Percentiles rank a stretch among this genome's conserved stretches.
phyloP scores from a whole-genome alignment of 2,329 filamentous ascomycete species.

The Zasmidium angulare region DNA sequence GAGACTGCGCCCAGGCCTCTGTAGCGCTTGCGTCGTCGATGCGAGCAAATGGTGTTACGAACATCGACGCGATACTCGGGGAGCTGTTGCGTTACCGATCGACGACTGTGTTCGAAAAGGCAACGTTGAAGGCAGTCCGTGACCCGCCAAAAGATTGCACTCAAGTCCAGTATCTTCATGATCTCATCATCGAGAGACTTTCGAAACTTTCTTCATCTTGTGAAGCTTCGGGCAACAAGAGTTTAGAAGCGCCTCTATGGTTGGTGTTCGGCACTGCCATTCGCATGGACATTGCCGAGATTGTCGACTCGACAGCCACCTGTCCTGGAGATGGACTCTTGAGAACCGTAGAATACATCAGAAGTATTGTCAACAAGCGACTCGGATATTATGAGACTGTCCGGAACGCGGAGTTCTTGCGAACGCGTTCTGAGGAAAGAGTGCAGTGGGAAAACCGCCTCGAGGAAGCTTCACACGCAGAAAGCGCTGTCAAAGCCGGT shows the following conservation, averaged over 20 bases:
- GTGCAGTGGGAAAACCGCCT: background rate
- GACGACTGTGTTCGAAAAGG: background rate
- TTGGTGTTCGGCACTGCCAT: background rate
- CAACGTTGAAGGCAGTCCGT: background rate
- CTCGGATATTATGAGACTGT: background rate
- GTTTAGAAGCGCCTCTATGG: conserved; percentile 4
- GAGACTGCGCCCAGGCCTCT: background rate
- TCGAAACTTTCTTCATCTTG: background rate
- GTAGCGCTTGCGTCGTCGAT: background rate
- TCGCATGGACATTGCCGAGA: conserved; percentile 5
- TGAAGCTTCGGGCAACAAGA: background rate
- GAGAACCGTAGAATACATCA: background rate
- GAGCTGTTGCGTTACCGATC: background rate
- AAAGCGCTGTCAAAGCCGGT: background rate
- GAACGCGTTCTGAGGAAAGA: background rate
- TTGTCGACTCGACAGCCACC: background rate
- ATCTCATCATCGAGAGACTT: too few relatives aligned
- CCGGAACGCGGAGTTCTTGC: background rate
- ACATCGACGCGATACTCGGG: background rate
- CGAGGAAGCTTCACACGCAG: background rate
- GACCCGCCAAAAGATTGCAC: background rate
- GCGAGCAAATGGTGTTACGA: background rate
- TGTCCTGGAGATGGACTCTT: background rate
- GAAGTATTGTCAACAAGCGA: background rate
- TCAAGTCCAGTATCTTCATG: too few relatives aligned